Base-by-base conservation (phyloP, 306 rosid genomes). In the Begonia masoniana region DNA sequence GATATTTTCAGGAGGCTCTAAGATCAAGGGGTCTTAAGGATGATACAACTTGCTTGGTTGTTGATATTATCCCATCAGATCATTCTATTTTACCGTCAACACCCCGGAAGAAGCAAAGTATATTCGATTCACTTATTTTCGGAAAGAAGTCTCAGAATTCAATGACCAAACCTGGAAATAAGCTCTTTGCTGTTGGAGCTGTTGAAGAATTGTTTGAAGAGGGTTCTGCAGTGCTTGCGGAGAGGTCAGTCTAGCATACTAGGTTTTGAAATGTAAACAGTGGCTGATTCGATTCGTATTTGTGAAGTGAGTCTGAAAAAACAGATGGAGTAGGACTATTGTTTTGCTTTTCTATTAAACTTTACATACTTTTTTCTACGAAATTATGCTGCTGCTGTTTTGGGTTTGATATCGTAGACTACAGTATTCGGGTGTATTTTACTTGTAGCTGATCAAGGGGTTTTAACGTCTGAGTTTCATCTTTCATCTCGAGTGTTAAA, bases 161-260 rank as follows among this genome's bases (percentile, higher is more conserved):
- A 35, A 78, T 67, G 39, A 71, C 64, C 31, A 85, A 91, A 61
- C 69, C 85, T 46, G 71, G 95, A 10, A 85, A 85, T 76, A 89
- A 79, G 72, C 83, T 89, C 50, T 85, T 94, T 16, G 80, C 97
- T 61, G 69, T 80, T 52, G 82, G 80, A 56, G 71, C 82, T 45
- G 95, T 89, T 55, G 97, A 89, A 65, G 97, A 89, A 63, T 66
- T 89, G 39, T 89, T 89, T 41, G 97, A 89, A 79, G 97, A 89
- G 66, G 95, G 97, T 61, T 89, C 97, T 1, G 97, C 97, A 9
- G 82, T 89, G 97, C 94, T 89, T 62, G 97, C 97, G 54, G 97
- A 89, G 76, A 85, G 97, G 97, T 89, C 43, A 58, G 63, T 23
- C 6, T 2, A 5, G 39, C 39, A 31, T 21, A 21, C 24, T 21